Percentiles rank a stretch among this genome's conserved stretches.
Evolutionary conservation across 2,329 filamentous ascomycete species (phyloP).

Genomic region (Talaromyces sp.): DNA sequence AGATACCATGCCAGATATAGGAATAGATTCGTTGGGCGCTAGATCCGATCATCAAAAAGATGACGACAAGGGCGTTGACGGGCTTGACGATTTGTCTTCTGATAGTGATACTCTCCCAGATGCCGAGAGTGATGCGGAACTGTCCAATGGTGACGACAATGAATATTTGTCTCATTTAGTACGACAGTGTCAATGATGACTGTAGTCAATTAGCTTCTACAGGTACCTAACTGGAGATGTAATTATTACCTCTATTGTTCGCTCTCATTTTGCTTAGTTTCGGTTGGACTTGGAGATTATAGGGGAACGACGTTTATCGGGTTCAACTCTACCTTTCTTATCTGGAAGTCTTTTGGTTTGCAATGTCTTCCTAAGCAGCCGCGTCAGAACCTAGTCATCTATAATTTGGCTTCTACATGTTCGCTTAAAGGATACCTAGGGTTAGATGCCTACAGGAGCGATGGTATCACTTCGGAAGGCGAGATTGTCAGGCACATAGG

Average conservation of each 20-base stretch:
- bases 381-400: neutral
- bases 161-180: neutral
- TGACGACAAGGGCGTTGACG: neutral
- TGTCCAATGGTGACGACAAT: neutral
- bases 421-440: neutral
- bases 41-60: neutral
- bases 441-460: no score
- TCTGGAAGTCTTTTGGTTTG: neutral
- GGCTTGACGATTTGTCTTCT: conserved; percentile 1
- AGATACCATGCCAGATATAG: neutral
- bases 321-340: neutral
- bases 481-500: neutral
- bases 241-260: neutral
- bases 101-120: neutral
- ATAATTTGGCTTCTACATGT: neutral
- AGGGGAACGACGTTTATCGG: neutral
- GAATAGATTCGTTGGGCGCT: neutral
- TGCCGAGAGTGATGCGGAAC: neutral
- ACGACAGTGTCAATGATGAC: neutral
- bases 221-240: neutral
- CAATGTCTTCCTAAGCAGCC: neutral
- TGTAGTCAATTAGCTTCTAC: neutral
- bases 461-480: neutral
- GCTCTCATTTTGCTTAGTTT: neutral
- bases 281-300: neutral